Evolutionary conservation across 108 stramenopile genomes (phyloP).

Genomic region (Pseudonitzschia delicatissima): DNA sequence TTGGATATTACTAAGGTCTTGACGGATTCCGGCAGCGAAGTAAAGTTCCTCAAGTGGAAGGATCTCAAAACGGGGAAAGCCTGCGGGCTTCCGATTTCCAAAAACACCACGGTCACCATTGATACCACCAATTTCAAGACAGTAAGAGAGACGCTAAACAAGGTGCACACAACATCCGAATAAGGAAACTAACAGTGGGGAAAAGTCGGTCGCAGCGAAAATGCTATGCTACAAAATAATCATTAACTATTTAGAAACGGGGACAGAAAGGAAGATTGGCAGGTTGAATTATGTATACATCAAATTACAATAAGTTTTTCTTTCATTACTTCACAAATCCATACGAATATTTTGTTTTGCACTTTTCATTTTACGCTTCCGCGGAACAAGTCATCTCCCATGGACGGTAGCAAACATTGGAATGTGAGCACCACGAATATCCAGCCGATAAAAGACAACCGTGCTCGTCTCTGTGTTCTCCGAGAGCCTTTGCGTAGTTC

Average conservation of each 20-base stretch:
- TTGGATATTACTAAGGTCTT: neutral
- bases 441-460: neutral
- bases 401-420: neutral
- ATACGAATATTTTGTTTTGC: too few species aligned
- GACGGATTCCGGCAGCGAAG: neutral
- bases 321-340: too few species aligned
- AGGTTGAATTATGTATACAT: too few species aligned
- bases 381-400: neutral
- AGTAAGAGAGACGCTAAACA: conserved; percentile 10
- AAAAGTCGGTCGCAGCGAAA: too few species aligned
- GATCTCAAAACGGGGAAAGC: neutral
- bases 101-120: conserved; percentile 12
- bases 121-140: conserved; percentile 21
- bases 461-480: neutral
- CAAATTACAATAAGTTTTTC: too few species aligned
- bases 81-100: neutral
- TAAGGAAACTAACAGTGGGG: neutral
- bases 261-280: too few species aligned
- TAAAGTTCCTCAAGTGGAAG: conserved; percentile 9
- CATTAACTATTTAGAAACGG: too few species aligned
- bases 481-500: neutral
- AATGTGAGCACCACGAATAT: neutral
- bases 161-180: neutral
- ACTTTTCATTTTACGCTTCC: too few species aligned
- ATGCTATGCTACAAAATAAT: too few species aligned